Evolutionary conservation across 192 early-diverging fungal genomes (phyloP), one percentile per base, ranked within the genome.

Genomic region (Linnemannia hyalina): DNA sequence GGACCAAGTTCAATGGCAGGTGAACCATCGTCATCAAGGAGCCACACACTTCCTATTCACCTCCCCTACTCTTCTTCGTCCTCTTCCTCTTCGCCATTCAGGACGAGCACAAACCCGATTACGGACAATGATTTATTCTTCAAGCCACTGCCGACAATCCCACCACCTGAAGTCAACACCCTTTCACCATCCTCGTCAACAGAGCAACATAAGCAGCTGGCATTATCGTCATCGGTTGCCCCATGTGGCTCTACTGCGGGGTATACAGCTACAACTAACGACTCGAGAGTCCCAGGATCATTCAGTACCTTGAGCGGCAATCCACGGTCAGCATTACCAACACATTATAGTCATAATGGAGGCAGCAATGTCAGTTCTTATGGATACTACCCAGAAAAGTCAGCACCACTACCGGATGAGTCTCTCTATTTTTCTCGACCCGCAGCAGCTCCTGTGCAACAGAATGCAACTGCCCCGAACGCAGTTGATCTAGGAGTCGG

Each of bases 401-500:
- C n/a, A 3, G n/a, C 60, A 6, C 60, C 60, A 7, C 6, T 63
- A 4, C 60, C 60, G 26, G 60, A 63, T 26, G 2, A 63, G 29
- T 63, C 60, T 63, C 29, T 63, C 1, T 63, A 63, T 9, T 63
- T 76, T 38, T 55, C 75, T 44, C 60, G 55, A 26, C 57, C 75
- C 16, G 40, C 68, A 11, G 38, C 57, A 13, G 40, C 29, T 16
- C 23, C n/a, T n/a, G 41, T 46, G 10, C 55, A 76, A 20, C 60
- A 63, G 26, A 44, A 41, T 4, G 55, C 75, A 6, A 76, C 75
- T 41, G 75, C 75, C 1, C 75, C 75, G 18, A 47, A 41, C 23
- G 75, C 75, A 29, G 75, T 76, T 4, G 57, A 76, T 20, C n/a
- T 76, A 22, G 75, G 75, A 18, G n/a, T 68, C 18, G 75, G 57